Evolutionary conservation across 306 rosid genomes (phyloP).

Genomic region (Calophaca sinica): DNA sequence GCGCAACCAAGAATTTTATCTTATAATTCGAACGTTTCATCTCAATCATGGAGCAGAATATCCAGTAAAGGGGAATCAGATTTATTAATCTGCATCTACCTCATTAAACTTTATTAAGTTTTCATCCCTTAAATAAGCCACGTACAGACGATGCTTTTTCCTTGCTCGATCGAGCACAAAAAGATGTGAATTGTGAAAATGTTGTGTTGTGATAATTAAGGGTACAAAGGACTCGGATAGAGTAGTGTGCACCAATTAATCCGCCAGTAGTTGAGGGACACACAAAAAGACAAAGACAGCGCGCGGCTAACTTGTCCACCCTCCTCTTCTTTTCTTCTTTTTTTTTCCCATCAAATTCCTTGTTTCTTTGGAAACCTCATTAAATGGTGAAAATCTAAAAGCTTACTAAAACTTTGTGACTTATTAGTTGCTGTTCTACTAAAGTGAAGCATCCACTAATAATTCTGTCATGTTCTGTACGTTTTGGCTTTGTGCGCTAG

Average conservation of each 20-base stretch:
- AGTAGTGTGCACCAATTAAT: neutral
- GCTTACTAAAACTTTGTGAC: conserved; percentile 41
- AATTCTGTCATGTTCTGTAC: conserved; percentile 42
- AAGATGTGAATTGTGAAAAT: conserved; percentile 13
- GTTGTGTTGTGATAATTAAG: conserved; percentile 23
- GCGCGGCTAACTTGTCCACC: conserved; percentile 34
- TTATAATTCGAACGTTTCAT: too few species aligned
- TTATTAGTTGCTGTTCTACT: conserved; percentile 51
- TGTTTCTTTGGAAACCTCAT: conserved; percentile 45
- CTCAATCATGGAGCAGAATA: too few species aligned
- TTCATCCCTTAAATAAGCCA: neutral
- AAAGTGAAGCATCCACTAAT: conserved; percentile 75
- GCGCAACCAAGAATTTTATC: too few species aligned
- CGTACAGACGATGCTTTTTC: neutral
- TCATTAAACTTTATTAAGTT: conserved; percentile 1
- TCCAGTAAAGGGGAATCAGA: too few species aligned
- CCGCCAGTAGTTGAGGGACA: conserved; percentile 47
- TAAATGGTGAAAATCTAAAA: conserved; percentile 44
- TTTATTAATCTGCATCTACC: too few species aligned
- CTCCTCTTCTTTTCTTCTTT: conserved; percentile 16
- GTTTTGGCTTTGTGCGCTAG: conserved; percentile 30
- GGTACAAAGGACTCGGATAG: conserved; percentile 41
- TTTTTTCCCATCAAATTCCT: conserved; percentile 35
- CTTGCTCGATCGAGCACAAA: conserved; percentile 2
- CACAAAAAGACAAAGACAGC: conserved; percentile 29